phyloP scores from a whole-genome alignment of 768 basidiomycete species.

The Tulasnella sp. region DNA sequence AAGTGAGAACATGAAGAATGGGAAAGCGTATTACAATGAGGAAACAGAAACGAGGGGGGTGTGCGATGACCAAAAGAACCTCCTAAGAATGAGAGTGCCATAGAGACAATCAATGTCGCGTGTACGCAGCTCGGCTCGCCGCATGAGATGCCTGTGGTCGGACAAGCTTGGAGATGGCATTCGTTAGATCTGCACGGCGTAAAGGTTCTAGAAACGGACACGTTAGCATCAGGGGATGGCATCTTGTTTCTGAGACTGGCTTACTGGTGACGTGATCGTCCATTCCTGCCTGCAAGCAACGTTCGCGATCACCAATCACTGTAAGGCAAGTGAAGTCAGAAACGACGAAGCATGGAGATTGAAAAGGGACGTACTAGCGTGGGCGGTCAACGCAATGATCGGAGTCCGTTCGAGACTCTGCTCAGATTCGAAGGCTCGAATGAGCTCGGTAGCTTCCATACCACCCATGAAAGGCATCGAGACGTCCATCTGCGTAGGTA shows the following conservation, averaged over 20 bases:
- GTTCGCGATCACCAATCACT: conserved; percentile 85
- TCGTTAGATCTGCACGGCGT: conserved; percentile 65
- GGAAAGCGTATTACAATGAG: background rate
- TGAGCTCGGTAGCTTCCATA: conserved; percentile 92
- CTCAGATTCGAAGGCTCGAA: conserved; percentile 71
- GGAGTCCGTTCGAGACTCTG: conserved; percentile 63
- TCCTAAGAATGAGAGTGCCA: no score
- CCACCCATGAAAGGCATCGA: conserved; percentile 99
- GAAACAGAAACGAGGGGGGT: background rate
- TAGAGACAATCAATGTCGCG: background rate
- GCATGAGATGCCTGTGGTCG: background rate
- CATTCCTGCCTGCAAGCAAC: conserved; percentile 63
- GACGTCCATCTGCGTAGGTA: conserved; percentile 70
- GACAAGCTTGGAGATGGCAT: conserved; percentile 68
- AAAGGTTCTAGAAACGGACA: conserved; percentile 46
- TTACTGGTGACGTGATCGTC: conserved; percentile 75
- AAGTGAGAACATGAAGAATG: background rate
- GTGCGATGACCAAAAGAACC: background rate
- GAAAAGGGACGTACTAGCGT: conserved; percentile 62
- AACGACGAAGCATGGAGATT: background rate
- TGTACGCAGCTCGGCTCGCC: background rate
- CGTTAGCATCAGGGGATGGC: background rate
- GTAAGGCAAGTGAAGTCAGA: background rate
- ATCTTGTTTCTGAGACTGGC: conserved; percentile 21
- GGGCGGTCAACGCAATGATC: conserved; percentile 94